Percentiles rank a stretch among this genome's conserved stretches.
These are phyloP conservation scores for Fragosphaeria purpurea DNA, from an alignment of 2,329 filamentous ascomycete species.

Conservation along the genomic window DNA sequence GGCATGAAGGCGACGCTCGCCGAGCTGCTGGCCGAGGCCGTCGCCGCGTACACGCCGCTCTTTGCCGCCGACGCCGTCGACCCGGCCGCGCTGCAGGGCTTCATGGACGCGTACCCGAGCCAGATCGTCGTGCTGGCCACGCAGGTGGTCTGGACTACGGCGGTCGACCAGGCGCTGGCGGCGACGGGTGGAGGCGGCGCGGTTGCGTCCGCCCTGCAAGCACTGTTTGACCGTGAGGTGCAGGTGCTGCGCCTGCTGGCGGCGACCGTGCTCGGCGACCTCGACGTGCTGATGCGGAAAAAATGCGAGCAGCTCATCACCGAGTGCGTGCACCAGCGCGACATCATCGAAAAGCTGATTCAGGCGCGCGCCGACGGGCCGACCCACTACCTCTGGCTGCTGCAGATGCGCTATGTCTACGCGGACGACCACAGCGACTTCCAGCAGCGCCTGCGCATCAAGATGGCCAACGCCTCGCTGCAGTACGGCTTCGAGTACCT, in stretches of 20 bases:
- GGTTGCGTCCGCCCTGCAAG: slow-evolving; percentile 43
- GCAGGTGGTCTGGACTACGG: slow-evolving; percentile 86
- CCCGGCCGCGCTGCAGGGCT: slow-evolving; percentile 59
- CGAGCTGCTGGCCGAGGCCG: slow-evolving; percentile 77
- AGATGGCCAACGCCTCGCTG: slow-evolving; percentile 93
- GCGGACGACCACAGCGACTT: slow-evolving; percentile 63
- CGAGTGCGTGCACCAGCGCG: slow-evolving; percentile 95
- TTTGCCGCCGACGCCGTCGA: slow-evolving; percentile 66
- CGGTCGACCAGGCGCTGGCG: slow-evolving; percentile 67
- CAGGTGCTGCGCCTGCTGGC: slow-evolving; percentile 78
- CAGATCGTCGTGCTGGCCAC: slow-evolving; percentile 93
- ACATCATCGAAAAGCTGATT: slow-evolving; percentile 80
- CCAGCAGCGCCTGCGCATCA: slow-evolving; percentile 72
- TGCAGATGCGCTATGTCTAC: slow-evolving; percentile 97
- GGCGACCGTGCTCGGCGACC: slow-evolving; percentile 77
- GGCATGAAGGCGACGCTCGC: slow-evolving; percentile 94
- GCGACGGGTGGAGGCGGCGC: slow-evolving; percentile 44
- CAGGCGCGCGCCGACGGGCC: slow-evolving; percentile 62
- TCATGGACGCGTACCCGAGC: slow-evolving; percentile 75
- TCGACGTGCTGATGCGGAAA: slow-evolving; percentile 78
- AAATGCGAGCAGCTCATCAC: slow-evolving; percentile 99
- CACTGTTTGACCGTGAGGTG: slow-evolving; percentile 72
- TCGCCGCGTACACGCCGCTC: slow-evolving; percentile 70
- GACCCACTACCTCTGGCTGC: slow-evolving; percentile 81
- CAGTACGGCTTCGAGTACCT: slow-evolving; percentile 98